Evolutionary conservation across 371 early-diverging fungal genomes (phyloP), one percentile per base, ranked within the genome.

Genomic region (Choanephora cucurbitarum): DNA sequence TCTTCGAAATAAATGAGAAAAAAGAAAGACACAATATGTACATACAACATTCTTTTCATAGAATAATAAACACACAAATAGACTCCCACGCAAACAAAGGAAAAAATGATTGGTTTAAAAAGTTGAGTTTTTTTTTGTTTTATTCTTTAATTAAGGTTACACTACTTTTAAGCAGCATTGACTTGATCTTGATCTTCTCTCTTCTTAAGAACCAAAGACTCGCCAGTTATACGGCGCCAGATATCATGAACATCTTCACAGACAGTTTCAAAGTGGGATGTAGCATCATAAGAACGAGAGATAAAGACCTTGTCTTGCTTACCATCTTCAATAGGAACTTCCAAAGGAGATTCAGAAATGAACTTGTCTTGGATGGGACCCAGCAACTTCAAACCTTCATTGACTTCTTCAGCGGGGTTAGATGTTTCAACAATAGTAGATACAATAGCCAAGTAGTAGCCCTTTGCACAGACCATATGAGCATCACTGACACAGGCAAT

Each of bases 191-290:
- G 74, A 41, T 64, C 70, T 37, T 61, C 62, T 43, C 81, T 72
- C 69, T 85, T 82, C 84, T 90, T 86, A 51, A 92, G 70, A 17
- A 81, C 86, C 51, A 98, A 80, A 8, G 91, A 91, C 37, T 91
- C 82, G 46, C 98, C 99, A n/a, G 94, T 95, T 47, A 92, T 80
- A 57, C 97, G 88, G 74, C 88, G 84, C 83, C 97, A 99, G 42
- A 99, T 77, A 66, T 86, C 84, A 80, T 94, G 92, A 60, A 98
- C 94, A 74, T 99, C 99, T 41, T 91, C 89, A 75, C 93, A 97
- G 19, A 97, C 92, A 49, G 98, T 92, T 72, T 97, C 99, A 86
- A 99, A 98, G 83, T 99, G 97, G 21, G 95, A 91, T 15, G 99
- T 95, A 39, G 99, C 97, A 82, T 99, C 99, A 69, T 97, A 98